A percentile compares a stretch with the other conserved stretches of the same genome.
phyloP scores from a whole-genome alignment of 1,284 basidiomycete species.

The Apiotrichum gracile region DNA sequence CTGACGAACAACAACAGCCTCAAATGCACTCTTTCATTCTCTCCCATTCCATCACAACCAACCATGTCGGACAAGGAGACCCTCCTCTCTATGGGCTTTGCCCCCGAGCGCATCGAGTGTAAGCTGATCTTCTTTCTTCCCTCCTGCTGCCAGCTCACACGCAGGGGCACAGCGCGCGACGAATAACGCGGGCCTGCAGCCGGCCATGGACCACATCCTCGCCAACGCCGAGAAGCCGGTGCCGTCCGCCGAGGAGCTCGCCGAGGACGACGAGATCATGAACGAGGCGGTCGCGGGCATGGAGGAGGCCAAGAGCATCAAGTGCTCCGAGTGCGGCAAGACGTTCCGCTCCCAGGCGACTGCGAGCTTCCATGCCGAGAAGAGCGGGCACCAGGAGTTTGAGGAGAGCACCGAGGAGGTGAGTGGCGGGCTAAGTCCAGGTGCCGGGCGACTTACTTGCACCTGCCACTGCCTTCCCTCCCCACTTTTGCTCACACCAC shows the following conservation, averaged over 20 bases:
- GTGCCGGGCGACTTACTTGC: no score
- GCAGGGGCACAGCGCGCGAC: conserved; percentile 80
- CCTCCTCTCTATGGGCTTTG: conserved; percentile 79
- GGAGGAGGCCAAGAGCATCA: conserved; percentile 32
- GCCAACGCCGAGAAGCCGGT: conserved; percentile 68
- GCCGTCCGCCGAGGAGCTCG: conserved; percentile 56
- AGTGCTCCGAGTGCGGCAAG: conserved; percentile 64
- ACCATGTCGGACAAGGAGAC: conserved; percentile 62
- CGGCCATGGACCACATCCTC: conserved; percentile 81
- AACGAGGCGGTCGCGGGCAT: conserved; percentile 20
- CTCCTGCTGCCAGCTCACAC: conserved; percentile 1
- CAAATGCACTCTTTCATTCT: no score
- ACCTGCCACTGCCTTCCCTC: no score
- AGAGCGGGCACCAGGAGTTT: conserved; percentile 88
- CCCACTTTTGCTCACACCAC: neutral
- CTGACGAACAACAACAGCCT: neutral
- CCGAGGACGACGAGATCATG: conserved; percentile 62
- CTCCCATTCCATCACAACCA: neutral
- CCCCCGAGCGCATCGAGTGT: conserved; percentile 76
- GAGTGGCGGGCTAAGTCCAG: conserved; percentile 7
- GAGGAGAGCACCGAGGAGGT: conserved; percentile 95
- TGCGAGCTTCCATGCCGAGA: conserved; percentile 91
- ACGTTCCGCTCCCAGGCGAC: conserved; percentile 79
- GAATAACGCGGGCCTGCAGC: conserved; percentile 66
- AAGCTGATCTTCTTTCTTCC: conserved; percentile 33